Evolutionary conservation across 2,329 filamentous ascomycete genomes (phyloP), one percentile per base, ranked within the genome.

Genomic region (Lecanoromycetidae sp.): DNA sequence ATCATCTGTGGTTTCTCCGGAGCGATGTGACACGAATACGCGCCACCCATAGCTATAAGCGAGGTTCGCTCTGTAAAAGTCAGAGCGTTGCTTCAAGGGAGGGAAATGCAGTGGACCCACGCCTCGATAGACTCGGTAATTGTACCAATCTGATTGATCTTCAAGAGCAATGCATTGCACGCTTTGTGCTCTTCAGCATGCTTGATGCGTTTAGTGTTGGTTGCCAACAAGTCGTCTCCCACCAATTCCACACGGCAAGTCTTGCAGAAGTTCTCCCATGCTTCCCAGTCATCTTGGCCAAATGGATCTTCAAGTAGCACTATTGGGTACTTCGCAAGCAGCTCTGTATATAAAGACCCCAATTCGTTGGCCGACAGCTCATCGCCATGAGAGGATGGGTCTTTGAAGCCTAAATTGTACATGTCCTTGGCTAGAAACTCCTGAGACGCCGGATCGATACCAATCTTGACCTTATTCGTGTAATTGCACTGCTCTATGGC

Each of bases 221-320:
- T 98, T 71, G 96, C 91, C 58, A 90, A 96, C 78, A 98, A 72
- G 67, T 98, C 91, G 66, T 98, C 91, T 69, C 70, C 91, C 58
- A 98, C 91, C 66, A 98, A 87, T 79, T 98, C 91, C 77, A 93
- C 87, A 71, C 95, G 81, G 65, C 87, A 87, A 61, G 86, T 90
- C 84, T 95, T 95, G 84, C 84, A 94, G 83, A 96, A 98, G 82
- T 95, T 94, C 80, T 85, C 93, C 91, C 91, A 98, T 54, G 91
- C 91, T 80, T 96, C 90, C 91, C 91, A 98, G 77, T 98, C 91
- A 64, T 96, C 91, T 80, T 98, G 90, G 56, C 87, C 90, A 72
- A 98, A 98, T 66, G 91, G 90, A 68, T 98, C 91, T 76, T 98
- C 91, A 61, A 98, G 95, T 70, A 79, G 86, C 72, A 96, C 87